Base-by-base conservation (phyloP, 2,329 filamentous ascomycete species). In the Monascus ruber region DNA sequence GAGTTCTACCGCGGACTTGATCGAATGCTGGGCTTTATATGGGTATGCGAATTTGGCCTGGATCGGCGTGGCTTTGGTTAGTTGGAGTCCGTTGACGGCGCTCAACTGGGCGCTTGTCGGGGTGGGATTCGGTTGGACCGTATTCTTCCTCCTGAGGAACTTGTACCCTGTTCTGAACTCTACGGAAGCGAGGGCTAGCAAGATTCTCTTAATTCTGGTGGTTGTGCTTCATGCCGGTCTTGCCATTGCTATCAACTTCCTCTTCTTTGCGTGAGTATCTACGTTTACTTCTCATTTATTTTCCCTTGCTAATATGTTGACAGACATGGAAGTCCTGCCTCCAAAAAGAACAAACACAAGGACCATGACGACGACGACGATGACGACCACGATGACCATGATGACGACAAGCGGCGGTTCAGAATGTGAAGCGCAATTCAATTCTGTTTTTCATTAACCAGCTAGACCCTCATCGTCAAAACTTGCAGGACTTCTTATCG, bases 1-100 rank as follows among this genome's bases (percentile, higher is more conserved):
- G 41, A 91, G 85, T 63, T 87, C 94, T 60, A 84, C 79, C 41
- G 88, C 89, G 46, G 94, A 94, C 64, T 69, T 98, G 43, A 76
- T 98, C 49, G 91, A 98, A 69, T 94, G 87, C 70, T 88, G 85
- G 79, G 85, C 87, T 43, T 71, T 98, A 29, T 98, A 96, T 63
- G 91, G 91, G 39, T 98, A 98, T 70, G 78, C 83, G 41, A 98
- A 98, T 67, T 71, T 98, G 54, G 85, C 98, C 56, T 98, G 91
- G 91, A 88, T 98, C 52, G 85, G 83, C 2, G 88, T 98, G 33
- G 88, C 91, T 35, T 67, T 94, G 46, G 85, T 95, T 50, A 87
- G 83, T 59, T 95, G 88, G 84, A 89, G 83, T 47, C 83, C 83
- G 38, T 69, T 95, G 51, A 79, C 78, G 39, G 78, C 86, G 40